Evolutionary conservation across 345 rosid genomes (phyloP).

Genomic region (Eucalyptus sp.): DNA sequence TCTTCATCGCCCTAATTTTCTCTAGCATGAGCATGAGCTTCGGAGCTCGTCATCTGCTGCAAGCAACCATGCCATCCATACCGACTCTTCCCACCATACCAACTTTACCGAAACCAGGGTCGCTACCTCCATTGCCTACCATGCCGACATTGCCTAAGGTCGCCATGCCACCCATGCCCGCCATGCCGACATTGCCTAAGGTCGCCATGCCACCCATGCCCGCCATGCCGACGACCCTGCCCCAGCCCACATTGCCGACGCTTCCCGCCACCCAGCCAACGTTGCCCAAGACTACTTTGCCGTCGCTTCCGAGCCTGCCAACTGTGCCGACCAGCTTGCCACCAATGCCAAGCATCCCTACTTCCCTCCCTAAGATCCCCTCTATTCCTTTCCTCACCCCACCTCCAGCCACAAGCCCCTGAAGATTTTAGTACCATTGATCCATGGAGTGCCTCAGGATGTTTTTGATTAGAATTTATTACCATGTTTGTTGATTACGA

Average conservation of each 20-base stretch:
- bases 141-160: neutral
- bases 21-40: neutral
- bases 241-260: too few species aligned
- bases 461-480: neutral
- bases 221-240: neutral
- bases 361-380: constrained; percentile 11
- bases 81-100: neutral
- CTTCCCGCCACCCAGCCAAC: too few species aligned
- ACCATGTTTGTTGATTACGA: neutral
- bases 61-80: neutral
- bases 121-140: neutral
- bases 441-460: neutral
- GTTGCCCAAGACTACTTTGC: neutral
- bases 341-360: constrained; percentile 9
- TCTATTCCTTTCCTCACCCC: too few species aligned
- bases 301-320: neutral
- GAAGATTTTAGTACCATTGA: neutral
- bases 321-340: neutral
- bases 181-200: neutral
- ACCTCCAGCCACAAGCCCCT: too few species aligned
- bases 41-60: constrained; percentile 2
- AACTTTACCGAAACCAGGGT: neutral
- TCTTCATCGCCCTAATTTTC: neutral
- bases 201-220: neutral
- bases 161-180: neutral